A percentile compares a stretch with the other conserved stretches of the same genome.
phyloP scores from a whole-genome alignment of 805 yeast genomes.

The Kodamaea hsintzibuensis region DNA sequence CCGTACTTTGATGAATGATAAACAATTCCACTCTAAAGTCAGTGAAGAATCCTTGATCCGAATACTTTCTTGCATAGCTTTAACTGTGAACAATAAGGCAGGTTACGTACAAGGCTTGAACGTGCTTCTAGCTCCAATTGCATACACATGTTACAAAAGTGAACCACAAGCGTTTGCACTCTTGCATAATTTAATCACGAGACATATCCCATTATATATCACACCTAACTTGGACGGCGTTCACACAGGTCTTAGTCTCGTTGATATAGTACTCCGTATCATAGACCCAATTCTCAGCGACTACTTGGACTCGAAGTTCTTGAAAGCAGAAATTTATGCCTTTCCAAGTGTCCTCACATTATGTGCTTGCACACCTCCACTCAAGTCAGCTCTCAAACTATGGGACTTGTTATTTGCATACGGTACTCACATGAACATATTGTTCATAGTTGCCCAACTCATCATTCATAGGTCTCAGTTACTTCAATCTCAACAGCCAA shows the following conservation, averaged over 20 bases:
- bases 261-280: constrained; percentile 69
- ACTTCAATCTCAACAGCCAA: constrained; percentile 65
- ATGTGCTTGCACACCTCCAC: constrained; percentile 86
- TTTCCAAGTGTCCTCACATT: constrained; percentile 80
- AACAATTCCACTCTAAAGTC: constrained; percentile 61
- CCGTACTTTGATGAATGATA: constrained; percentile 78
- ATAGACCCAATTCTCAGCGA: constrained; percentile 72
- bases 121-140: constrained; percentile 79
- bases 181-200: constrained; percentile 59
- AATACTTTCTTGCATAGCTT: constrained; percentile 71
- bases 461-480: constrained; percentile 65
- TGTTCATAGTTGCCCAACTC: constrained; percentile 82
- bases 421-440: constrained; percentile 84
- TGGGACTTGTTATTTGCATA: constrained; percentile 94
- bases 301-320: constrained; percentile 58
- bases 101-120: constrained; percentile 93
- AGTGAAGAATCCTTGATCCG: constrained; percentile 69
- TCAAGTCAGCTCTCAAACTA: constrained; percentile 67
- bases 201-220: constrained; percentile 74
- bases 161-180: constrained; percentile 86
- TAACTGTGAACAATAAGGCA: constrained; percentile 35
- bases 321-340: constrained; percentile 85
- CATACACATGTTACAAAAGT: constrained; percentile 64
- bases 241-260: constrained; percentile 68
- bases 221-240: constrained; percentile 80